phyloP scores from a whole-genome alignment of 2,329 filamentous ascomycete genomes.

The Mollisia scopiformis region DNA sequence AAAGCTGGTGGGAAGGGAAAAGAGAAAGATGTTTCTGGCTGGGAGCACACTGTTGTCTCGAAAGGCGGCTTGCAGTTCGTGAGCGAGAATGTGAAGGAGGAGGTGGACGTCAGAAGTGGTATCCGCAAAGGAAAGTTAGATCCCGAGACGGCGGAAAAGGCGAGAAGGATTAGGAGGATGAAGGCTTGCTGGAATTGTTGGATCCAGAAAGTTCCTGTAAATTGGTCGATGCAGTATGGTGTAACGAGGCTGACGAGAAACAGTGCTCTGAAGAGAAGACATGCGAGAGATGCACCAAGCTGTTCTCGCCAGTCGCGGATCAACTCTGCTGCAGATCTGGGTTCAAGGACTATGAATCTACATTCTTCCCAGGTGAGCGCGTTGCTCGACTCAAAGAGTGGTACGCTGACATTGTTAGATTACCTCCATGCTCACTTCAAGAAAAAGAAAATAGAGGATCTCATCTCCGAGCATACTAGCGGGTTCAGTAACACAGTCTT shows the following conservation, averaged over 20 bases:
- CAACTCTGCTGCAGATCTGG: constrained; percentile 24
- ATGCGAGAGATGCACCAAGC: constrained; percentile 27
- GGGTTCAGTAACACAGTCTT: constrained; percentile 20
- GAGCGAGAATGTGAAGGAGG: constrained; percentile 8
- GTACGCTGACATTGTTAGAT: constrained; percentile 14
- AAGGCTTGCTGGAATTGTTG: constrained; percentile 32
- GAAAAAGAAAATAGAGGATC: constrained; percentile 28
- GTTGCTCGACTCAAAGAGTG: not conserved
- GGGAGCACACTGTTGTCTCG: constrained; percentile 17
- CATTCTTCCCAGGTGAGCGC: constrained; percentile 28
- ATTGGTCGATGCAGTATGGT: not conserved
- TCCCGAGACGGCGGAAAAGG: constrained; percentile 23
- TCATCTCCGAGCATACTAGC: constrained; percentile 28
- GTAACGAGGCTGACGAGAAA: not conserved
- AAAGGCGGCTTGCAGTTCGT: constrained; percentile 14
- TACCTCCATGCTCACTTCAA: constrained; percentile 28
- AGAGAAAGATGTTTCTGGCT: constrained; percentile 1
- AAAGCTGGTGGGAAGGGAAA: constrained; percentile 11
- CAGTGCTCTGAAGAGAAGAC: constrained; percentile 23
- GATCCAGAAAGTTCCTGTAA: constrained; percentile 29
- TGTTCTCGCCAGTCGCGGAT: constrained; percentile 9
- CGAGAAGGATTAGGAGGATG: constrained; percentile 22
- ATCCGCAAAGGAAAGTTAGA: constrained; percentile 24
- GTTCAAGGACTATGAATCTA: constrained; percentile 25
- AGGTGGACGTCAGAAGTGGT: constrained; percentile 16